These are phyloP conservation scores for Leptographium wingfieldii DNA, from an alignment of 2,329 filamentous ascomycete species.

Conservation along the genomic window DNA sequence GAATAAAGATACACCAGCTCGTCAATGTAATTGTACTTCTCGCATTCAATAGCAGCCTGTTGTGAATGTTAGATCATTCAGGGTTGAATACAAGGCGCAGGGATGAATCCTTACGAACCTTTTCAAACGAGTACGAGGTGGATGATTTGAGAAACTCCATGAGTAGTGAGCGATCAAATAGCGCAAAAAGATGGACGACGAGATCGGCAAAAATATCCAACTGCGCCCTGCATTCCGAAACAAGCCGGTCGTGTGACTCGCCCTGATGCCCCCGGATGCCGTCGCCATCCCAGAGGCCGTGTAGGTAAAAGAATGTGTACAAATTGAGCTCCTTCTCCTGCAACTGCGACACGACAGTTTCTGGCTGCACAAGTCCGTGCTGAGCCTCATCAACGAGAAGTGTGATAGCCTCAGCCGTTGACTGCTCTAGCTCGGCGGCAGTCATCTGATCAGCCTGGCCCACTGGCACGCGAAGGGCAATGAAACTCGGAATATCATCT, in stretches of 20 bases:
- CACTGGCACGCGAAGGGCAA: conserved; percentile 71
- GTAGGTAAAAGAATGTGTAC: conserved; percentile 87
- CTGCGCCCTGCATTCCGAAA: conserved; percentile 50
- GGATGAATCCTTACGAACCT: conserved; percentile 24
- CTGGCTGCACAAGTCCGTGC: conserved; percentile 70
- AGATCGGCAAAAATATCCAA: conserved; percentile 82
- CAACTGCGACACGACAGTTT: conserved; percentile 68
- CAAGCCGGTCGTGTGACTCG: conserved; percentile 42
- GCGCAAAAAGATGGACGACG: conserved; percentile 74
- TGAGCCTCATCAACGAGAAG: conserved; percentile 85
- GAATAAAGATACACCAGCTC: conserved; percentile 94
- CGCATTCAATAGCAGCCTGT: conserved; percentile 63
- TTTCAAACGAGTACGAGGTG: conserved; percentile 79
- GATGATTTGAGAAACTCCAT: conserved; percentile 81
- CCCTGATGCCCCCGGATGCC: conserved; percentile 41
- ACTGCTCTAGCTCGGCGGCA: conserved; percentile 59
- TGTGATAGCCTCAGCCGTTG: conserved; percentile 71
- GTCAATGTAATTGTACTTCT: conserved; percentile 66
- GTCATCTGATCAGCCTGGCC: conserved; percentile 54
- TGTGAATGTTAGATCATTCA: conserved; percentile 8
- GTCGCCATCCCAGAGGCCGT: conserved; percentile 71
- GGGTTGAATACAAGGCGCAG: no score
- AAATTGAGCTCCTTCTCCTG: conserved; percentile 51
- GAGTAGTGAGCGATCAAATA: conserved; percentile 65
- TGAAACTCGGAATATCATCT: conserved; percentile 82